Evolutionary conservation across 306 rosid species (phyloP).

Genomic region (Vigna hirtella): DNA sequence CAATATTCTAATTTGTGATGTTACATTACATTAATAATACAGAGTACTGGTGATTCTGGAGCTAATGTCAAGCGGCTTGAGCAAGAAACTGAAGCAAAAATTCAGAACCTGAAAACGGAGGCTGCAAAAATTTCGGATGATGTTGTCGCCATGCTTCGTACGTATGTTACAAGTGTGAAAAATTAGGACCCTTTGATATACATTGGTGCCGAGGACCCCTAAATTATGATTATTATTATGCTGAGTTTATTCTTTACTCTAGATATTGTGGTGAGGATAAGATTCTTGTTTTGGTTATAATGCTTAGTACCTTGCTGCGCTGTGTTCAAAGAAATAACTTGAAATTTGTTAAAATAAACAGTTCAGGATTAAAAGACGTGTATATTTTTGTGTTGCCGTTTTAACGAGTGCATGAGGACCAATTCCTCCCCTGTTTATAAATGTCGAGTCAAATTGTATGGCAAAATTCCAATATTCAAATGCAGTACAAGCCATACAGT

Average conservation of each 20-base stretch:
- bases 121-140: slow-evolving; percentile 73
- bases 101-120: slow-evolving; percentile 65
- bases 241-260: slow-evolving; percentile 41
- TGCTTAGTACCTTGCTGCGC: slow-evolving; percentile 36
- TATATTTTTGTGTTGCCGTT: slow-evolving; percentile 30
- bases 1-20: not conserved
- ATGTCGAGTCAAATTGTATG: not conserved
- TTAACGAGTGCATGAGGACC: slow-evolving; percentile 6
- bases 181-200: slow-evolving; percentile 52
- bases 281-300: slow-evolving; percentile 42
- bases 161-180: slow-evolving; percentile 78
- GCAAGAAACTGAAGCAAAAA: slow-evolving; percentile 74
- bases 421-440: not conserved
- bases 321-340: slow-evolving; percentile 46
- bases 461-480: not conserved
- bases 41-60: slow-evolving; percentile 97
- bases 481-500: too few relatives aligned
- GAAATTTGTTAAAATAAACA: slow-evolving; percentile 35
- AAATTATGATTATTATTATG: slow-evolving; percentile 42
- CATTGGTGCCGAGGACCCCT: slow-evolving; percentile 37
- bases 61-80: slow-evolving; percentile 97
- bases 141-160: slow-evolving; percentile 83
- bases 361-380: slow-evolving; percentile 28
- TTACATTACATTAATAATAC: slow-evolving; percentile 33
- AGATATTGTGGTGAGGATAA: slow-evolving; percentile 43